Evolutionary conservation across 1,139 yeast genomes (phyloP).

Genomic region (Kurtzmaniella natalensis): DNA sequence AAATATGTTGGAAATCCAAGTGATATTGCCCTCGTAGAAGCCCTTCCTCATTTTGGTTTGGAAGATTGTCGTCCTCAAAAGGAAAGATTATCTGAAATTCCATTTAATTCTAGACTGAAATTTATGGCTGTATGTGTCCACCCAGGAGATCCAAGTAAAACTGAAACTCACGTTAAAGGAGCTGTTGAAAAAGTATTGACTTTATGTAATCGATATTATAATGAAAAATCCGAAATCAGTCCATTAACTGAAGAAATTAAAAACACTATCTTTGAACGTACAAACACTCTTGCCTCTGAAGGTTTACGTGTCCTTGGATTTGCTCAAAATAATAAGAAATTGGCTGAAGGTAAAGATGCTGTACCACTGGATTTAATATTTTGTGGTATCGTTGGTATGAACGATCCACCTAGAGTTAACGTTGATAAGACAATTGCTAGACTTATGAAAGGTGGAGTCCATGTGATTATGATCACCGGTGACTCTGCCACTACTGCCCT

Average conservation of each 20-base stretch:
- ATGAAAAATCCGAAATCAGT: slow-evolving; percentile 50
- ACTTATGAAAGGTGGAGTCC: slow-evolving; percentile 87
- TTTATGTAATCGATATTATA: slow-evolving; percentile 56
- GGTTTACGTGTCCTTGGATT: slow-evolving; percentile 86
- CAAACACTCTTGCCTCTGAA: slow-evolving; percentile 66
- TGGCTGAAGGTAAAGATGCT: slow-evolving; percentile 20
- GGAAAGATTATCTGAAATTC: slow-evolving; percentile 64
- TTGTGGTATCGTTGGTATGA: slow-evolving; percentile 88
- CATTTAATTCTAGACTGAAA: slow-evolving; percentile 81
- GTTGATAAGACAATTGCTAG: slow-evolving; percentile 69
- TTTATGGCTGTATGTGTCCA: slow-evolving; percentile 80
- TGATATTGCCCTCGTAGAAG: slow-evolving; percentile 83
- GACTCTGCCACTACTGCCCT: slow-evolving; percentile 92
- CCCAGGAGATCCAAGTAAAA: slow-evolving; percentile 50
- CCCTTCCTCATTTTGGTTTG: slow-evolving; percentile 63
- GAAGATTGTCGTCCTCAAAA: slow-evolving; percentile 62
- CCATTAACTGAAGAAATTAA: slow-evolving; percentile 50
- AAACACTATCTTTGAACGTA: slow-evolving; percentile 46
- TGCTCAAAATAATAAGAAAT: slow-evolving; percentile 48
- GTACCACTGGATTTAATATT: slow-evolving; percentile 60
- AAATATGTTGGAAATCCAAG: slow-evolving; percentile 88
- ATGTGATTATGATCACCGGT: slow-evolving; percentile 96
- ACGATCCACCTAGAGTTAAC: slow-evolving; percentile 91
- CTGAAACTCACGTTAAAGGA: slow-evolving; percentile 77
- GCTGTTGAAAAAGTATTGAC: slow-evolving; percentile 76